phyloP scores from a whole-genome alignment of 108 stramenopile species.

The Skeletonema menzelii region DNA sequence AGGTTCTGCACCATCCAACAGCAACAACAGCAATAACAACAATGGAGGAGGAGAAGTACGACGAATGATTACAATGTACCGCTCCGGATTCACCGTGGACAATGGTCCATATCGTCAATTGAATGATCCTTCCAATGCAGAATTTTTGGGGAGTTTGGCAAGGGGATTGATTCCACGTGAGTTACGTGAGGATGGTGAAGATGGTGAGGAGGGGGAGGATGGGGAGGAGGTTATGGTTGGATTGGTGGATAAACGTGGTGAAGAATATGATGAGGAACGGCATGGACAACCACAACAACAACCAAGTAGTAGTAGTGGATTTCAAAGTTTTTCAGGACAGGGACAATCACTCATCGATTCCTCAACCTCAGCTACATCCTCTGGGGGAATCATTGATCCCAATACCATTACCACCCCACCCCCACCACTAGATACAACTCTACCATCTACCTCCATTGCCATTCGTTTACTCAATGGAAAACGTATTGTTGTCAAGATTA shows the following conservation, averaged over 20 bases:
- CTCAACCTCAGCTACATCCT: background rate
- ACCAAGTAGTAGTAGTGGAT: constrained; percentile 29
- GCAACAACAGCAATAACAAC: constrained; percentile 9
- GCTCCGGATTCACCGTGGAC: constrained; percentile 93
- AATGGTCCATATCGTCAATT: constrained; percentile 90
- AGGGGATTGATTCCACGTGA: constrained; percentile 76
- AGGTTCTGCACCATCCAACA: constrained; percentile 22
- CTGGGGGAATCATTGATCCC: constrained; percentile 58
- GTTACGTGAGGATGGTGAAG: constrained; percentile 27
- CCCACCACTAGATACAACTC: constrained; percentile 34
- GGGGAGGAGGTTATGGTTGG: constrained; percentile 68
- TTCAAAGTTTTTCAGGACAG: constrained; percentile 41
- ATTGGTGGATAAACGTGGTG: constrained; percentile 73
- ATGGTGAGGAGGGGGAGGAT: constrained; percentile 23
- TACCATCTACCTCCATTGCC: constrained; percentile 68
- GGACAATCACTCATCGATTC: constrained; percentile 41
- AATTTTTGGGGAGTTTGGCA: constrained; percentile 85
- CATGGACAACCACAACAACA: constrained; percentile 46
- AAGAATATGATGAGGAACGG: constrained; percentile 76
- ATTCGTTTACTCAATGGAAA: constrained; percentile 74
- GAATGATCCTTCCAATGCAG: constrained; percentile 87
- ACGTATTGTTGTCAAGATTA: constrained; percentile 63
- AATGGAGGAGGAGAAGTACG: constrained; percentile 35
- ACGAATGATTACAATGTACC: constrained; percentile 93
- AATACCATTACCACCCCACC: constrained; percentile 21